Evolutionary conservation across 1,284 basidiomycete species (phyloP), one percentile per base, ranked within the genome.

Genomic region (Prillingera fragicola): DNA sequence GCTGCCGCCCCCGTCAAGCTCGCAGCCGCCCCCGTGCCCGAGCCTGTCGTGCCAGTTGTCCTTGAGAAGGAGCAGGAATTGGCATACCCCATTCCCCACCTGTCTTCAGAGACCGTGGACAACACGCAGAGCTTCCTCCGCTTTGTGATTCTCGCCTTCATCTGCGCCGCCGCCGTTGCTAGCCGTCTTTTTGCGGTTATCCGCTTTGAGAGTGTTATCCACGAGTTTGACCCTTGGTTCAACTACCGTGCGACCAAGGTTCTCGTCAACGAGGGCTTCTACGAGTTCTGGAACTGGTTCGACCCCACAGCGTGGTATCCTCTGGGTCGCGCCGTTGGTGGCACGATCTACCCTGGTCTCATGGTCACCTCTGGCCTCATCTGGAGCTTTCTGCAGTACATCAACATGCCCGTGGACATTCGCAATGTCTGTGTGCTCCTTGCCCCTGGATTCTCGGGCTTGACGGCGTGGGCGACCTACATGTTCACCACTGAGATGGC

Each of bases 201-300:
- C 55, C 89, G 97, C 57, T 95, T 96, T 69, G 95, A 99, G 76
- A 91, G 87, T 79, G 91, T 98, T 64, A 97, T 97, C 62, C 94
- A 97, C 73, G 94, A 98, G 77, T 96, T 96, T 32, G 47, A 67
- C 43, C 45, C 48, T n/a, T 38, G 43, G 44, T 42, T 38, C 46
- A 52, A 52, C 43, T 52, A 52, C 74, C 89, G 91, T 35, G 91
- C 91, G 35, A 94, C 90, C 2, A 81, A 77, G 62, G 84, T 95
- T 5, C 75, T 96, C 31, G 86, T 89, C 18, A 79, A 85, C 19
- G 77, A 94, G 60, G 91, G 91, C n/a, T 95, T 96, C 75, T 91
- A 94, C 75, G 91, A 85, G 82, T 98, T 92, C 74, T 98, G 88
- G 94, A 98, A 99, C 70, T 98, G 95, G 95, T 99, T 98, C 70